phyloP scores from a whole-genome alignment of 305 asterid genomes.

The Plantago coronopus region DNA sequence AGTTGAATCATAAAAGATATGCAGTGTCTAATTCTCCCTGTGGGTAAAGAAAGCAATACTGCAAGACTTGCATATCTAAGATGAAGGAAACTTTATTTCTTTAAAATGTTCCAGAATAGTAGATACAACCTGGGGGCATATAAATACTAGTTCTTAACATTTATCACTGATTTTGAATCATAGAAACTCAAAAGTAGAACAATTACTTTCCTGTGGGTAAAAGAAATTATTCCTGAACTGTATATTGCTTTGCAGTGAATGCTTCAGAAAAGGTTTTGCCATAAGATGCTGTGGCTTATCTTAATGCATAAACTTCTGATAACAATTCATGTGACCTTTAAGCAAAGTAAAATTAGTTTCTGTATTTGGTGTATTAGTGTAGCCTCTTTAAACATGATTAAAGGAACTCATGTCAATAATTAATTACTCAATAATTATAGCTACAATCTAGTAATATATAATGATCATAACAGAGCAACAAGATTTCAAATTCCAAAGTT shows the following conservation, averaged over 20 bases:
- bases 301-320: neutral
- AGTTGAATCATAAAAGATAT: neutral
- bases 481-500: too few species aligned
- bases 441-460: too few species aligned
- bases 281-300: neutral
- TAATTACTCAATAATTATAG: too few species aligned
- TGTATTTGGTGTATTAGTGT: neutral
- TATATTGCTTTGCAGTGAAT: neutral
- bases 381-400: too few species aligned
- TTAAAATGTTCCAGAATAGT: neutral
- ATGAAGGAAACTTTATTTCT: neutral
- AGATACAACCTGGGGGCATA: neutral
- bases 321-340: too few species aligned
- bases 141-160: neutral
- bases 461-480: too few species aligned
- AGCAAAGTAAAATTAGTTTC: too few species aligned
- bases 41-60: neutral
- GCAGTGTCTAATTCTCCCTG: neutral
- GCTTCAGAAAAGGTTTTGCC: neutral
- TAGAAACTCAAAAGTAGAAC: neutral
- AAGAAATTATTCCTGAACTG: neutral
- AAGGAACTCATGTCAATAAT: too few species aligned
- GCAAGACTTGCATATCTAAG: neutral
- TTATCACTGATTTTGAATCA: neutral
- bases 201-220: neutral